Evolutionary conservation across 2,329 filamentous ascomycete species (phyloP).

Genomic region (Alternaria viburni): DNA sequence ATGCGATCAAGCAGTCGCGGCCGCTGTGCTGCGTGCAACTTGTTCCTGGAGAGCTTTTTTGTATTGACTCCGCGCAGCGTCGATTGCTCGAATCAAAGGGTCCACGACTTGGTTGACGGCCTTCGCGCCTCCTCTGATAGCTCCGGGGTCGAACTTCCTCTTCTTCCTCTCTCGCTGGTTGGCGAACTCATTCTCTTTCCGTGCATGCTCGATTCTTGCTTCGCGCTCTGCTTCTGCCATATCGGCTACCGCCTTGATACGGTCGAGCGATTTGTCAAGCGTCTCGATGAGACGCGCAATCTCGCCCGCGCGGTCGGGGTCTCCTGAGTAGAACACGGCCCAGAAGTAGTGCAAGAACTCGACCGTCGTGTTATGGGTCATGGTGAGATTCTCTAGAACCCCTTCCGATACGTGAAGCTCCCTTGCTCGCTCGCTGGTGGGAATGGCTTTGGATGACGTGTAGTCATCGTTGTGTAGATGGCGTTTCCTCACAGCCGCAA

Average conservation of each 20-base stretch:
- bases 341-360: constrained; percentile 99
- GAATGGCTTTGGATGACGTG: constrained; percentile 26
- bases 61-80: constrained; percentile 74
- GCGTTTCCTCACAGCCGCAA: constrained; percentile 68
- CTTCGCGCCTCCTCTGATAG: constrained; percentile 75
- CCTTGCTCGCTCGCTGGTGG: constrained; percentile 38
- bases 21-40: constrained; percentile 25
- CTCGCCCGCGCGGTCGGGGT: constrained; percentile 79
- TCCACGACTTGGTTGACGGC: constrained; percentile 78
- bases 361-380: constrained; percentile 89
- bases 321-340: constrained; percentile 87
- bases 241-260: constrained; percentile 80
- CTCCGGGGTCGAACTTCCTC: constrained; percentile 70
- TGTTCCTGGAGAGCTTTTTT: constrained; percentile 71
- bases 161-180: constrained; percentile 77
- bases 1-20: neutral
- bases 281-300: constrained; percentile 83
- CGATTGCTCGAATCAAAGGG: constrained; percentile 74
- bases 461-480: constrained; percentile 61
- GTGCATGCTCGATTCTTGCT: constrained; percentile 69
- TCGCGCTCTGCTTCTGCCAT: constrained; percentile 79
- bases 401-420: constrained; percentile 46
- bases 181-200: constrained; percentile 72
- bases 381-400: constrained; percentile 67
- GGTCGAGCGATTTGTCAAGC: constrained; percentile 74